These are phyloP conservation scores for Amesomyces nigricolor DNA, from an alignment of 2,329 filamentous ascomycete genomes.

Conservation along the genomic window DNA sequence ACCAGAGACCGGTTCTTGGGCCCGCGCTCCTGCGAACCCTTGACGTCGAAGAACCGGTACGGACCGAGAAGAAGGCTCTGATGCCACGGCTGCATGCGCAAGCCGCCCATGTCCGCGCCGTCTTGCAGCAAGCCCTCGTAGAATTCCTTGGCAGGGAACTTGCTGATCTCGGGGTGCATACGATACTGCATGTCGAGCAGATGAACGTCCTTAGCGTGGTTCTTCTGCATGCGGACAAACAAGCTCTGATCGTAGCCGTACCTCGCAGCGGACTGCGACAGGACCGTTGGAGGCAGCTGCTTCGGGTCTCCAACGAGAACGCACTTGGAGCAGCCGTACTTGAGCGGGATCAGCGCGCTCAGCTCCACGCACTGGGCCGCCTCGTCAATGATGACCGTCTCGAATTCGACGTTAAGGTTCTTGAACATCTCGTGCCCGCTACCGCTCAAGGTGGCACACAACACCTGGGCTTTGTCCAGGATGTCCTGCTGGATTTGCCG, in stretches of 20 bases:
- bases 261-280: conserved; percentile 84
- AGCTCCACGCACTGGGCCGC: conserved; percentile 97
- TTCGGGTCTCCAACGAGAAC: conserved; percentile 97
- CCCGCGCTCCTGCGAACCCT: conserved; percentile 79
- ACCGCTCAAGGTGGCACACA: conserved; percentile 92
- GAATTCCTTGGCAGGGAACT: conserved; percentile 84
- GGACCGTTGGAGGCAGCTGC: conserved; percentile 89
- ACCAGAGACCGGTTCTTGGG: conserved; percentile 81
- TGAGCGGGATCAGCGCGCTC: conserved; percentile 90
- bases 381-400: conserved; percentile 97
- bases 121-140: conserved; percentile 86
- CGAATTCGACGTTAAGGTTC: conserved; percentile 88
- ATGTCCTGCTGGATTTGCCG: conserved; percentile 85
- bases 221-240: conserved; percentile 97
- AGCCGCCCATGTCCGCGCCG: conserved; percentile 71
- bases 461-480: conserved; percentile 81
- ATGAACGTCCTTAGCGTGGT: conserved; percentile 82
- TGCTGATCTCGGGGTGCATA: conserved; percentile 96
- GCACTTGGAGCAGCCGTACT: conserved; percentile 95
- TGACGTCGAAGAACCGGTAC: conserved; percentile 95
- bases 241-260: conserved; percentile 97
- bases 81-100: conserved; percentile 83
- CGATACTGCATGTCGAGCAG: conserved; percentile 97
- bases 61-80: conserved; percentile 73
- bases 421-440: conserved; percentile 98